Percentiles rank a stretch among this genome's conserved stretches.
Conservation (phyloP, 495 filamentous ascomycete genomes). For the Sordaria brevicollis region DNA sequence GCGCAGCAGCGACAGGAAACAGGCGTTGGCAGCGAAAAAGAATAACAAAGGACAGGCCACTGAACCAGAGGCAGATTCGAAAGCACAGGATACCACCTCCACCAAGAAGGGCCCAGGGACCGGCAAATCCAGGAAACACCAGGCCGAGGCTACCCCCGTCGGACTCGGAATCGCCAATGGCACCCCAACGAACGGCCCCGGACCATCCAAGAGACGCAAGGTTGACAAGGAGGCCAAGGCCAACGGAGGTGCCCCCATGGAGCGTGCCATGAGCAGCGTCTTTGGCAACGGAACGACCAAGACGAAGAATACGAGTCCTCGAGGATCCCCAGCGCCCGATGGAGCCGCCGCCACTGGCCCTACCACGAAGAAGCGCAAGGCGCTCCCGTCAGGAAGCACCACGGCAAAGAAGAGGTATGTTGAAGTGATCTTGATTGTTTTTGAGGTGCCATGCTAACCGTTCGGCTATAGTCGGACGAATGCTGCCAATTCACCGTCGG, state of each 20-base stretch:
- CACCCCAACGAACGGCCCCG: constrained; percentile 34
- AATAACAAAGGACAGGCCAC: constrained; percentile 45
- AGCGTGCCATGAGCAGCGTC: constrained; percentile 58
- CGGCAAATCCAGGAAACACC: constrained; percentile 54
- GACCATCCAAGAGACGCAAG: constrained; percentile 64
- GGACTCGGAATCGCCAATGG: constrained; percentile 43
- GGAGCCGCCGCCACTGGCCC: constrained; percentile 3
- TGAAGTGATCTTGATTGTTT: background rate
- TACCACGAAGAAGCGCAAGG: constrained; percentile 53
- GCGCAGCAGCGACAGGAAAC: constrained; percentile 71
- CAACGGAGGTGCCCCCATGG: constrained; percentile 47
- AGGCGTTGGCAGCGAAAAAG: constrained; percentile 66
- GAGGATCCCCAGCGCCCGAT: constrained; percentile 53
- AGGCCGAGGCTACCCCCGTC: constrained; percentile 38
- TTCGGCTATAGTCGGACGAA: constrained; percentile 13
- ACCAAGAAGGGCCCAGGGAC: constrained; percentile 49
- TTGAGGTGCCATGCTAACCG: background rate
- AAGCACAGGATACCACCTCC: constrained; percentile 28
- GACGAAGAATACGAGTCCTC: constrained; percentile 44
- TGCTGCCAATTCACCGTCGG: constrained; percentile 51
- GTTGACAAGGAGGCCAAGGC: constrained; percentile 51
- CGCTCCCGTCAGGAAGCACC: constrained; percentile 53
- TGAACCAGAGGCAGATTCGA: constrained; percentile 41
- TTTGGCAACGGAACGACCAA: constrained; percentile 40
- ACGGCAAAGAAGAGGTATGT: constrained; percentile 64